Evolutionary conservation across 208 protist genomes (phyloP).

Genomic region (Trypanosoma platydactyli): DNA sequence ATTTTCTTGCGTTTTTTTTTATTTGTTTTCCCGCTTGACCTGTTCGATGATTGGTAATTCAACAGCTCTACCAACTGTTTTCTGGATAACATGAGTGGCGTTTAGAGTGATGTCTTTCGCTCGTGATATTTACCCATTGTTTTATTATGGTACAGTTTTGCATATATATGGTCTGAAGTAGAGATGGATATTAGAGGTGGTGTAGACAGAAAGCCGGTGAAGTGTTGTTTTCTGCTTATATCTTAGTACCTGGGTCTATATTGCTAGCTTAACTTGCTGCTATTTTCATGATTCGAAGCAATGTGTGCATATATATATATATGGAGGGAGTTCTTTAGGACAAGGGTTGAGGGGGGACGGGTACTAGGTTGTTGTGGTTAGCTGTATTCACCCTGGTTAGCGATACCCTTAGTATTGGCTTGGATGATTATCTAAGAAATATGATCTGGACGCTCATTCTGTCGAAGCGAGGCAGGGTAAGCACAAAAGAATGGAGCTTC

Average conservation of each 20-base stretch:
- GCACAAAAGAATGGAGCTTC: neutral
- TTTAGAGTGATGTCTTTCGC: neutral
- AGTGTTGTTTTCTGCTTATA: too few species aligned
- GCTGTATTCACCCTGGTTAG: neutral
- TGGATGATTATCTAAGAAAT: neutral
- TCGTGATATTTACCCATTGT: neutral
- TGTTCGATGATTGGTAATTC: neutral
- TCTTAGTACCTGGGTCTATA: too few species aligned
- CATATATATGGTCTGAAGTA: neutral
- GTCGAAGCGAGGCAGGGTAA: neutral
- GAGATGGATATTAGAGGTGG: neutral
- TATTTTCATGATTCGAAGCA: too few species aligned
- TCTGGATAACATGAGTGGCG: conserved; percentile 13
- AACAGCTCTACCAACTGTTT: neutral
- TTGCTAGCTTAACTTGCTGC: too few species aligned
- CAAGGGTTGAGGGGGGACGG: neutral
- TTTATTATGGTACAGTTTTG: conserved; percentile 2
- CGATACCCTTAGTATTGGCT: neutral
- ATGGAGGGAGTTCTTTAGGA: too few species aligned
- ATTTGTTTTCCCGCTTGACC: neutral
- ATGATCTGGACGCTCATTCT: neutral
- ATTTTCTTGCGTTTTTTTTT: neutral
- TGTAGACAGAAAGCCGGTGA: too few species aligned
- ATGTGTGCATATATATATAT: neutral
- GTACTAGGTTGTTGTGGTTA: neutral